Evolutionary conservation across 768 basidiomycete genomes (phyloP), one percentile per base, ranked within the genome.

Genomic region (Auricularia heimuer): DNA sequence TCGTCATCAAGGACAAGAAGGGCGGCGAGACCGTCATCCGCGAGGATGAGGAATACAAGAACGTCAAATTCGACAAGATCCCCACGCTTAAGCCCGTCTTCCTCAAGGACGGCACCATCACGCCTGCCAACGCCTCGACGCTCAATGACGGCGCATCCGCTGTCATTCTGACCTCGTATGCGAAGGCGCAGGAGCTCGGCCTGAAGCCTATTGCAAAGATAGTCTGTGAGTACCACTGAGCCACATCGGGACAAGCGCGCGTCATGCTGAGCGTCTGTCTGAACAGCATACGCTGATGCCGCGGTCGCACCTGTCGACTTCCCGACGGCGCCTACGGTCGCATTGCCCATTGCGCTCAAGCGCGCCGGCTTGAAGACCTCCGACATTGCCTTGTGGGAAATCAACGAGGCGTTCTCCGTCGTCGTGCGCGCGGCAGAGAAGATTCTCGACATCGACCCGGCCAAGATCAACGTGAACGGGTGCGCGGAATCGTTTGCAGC

Each of bases 11-110:
- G 75, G 90, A 91, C 74, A 94, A 93, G 82, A 98, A 97, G 80
- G 92, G 93, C 51, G 92, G 93, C 51, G 92, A 96, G 73, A 88
- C 84, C 36, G 75, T 97, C 62, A 84, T 99, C 56, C 82, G 82
- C 69, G 95, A 98, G 79, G 97, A 99, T 72, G 97, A 99, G 76
- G 97, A 98, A 73, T 98, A 93, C 83, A 98, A 95, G 81, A 90
- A 94, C 70, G 86, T 99, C 69, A 85, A 96, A 71, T 94, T 86
- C 73, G 95, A 97, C 68, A 99, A 99, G 76, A 84, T 98, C 68
- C 92, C 94, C 39, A 79, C 85, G 4, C 83, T 99, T 67, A 85
- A 84, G 68, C 93, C 95, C 62, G 89, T 89, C 39, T 99, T 99
- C 85, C 88, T 89, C 78, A 82, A 83, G 76, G 90, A 86, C 65